Evolutionary conservation across 768 basidiomycete genomes (phyloP), one percentile per base, ranked within the genome.

Genomic region (Suillus discolor): DNA sequence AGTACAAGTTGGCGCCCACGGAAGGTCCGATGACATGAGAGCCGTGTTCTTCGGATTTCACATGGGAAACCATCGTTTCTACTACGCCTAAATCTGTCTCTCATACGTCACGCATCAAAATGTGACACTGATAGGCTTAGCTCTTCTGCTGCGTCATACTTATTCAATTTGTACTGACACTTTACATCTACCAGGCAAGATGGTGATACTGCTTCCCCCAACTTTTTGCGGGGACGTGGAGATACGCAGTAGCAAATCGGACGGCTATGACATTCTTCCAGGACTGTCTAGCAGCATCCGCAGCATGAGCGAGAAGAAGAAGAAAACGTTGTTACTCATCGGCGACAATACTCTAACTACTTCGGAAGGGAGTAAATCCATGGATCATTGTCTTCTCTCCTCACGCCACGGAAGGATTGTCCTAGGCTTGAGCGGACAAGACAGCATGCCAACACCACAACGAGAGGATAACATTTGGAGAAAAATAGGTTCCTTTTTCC

Each of bases 351-450:
- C 63, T 63, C 71, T 80, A 57, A 82, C 78, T 13, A 69, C 72
- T 36, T 31, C 31, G 6, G 73, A 74, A 49, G 66, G 47, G 57
- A 55, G 62, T 71, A 65, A 63, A 61, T 66, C 57, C 53, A 69
- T 77, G 41, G 79, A 84, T 61, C 81, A 79, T 59, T 82, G 83
- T 69, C 75, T 80, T 57, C 67, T 83, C 34, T 71, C 61, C 34
- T 73, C 81, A 20, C 74, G 74, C 23, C 72, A 67, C 47, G 84
- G 83, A 15, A 78, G 75, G 57, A 67, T 85, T 41, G 68, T 80
- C n/a, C 72, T 86, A 9, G 83, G 84, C 34, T 65, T 85, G 59
- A 77, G 77, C 60, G 82, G 80, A 15, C 70, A 72, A 63, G 84
- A 86, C 20, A 51, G 20, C 25, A 59, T 67, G 25, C 66, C 66